phyloP scores from a whole-genome alignment of 306 rosid species.

The Inga oerstediana region DNA sequence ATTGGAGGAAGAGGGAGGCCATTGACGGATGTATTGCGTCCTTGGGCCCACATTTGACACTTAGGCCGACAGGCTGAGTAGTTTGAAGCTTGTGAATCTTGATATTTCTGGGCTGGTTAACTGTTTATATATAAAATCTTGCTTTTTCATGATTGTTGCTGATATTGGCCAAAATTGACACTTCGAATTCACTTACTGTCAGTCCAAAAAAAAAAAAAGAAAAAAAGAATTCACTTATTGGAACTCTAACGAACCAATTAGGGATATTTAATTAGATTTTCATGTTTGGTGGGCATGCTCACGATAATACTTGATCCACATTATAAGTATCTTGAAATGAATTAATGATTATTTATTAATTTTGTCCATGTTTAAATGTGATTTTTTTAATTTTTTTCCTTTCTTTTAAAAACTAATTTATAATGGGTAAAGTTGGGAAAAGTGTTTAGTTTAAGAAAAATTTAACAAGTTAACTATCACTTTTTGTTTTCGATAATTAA shows the following conservation, averaged over 20 bases:
- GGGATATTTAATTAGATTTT: not conserved
- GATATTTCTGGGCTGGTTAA: not conserved
- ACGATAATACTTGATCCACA: too few species aligned
- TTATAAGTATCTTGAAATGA: too few species aligned
- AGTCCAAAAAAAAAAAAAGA: too few species aligned
- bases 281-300: not conserved
- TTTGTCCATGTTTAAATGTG: too few species aligned
- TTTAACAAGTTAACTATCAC: too few species aligned
- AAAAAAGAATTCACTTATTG: not conserved
- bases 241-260: slow-evolving; percentile 21
- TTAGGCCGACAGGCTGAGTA: slow-evolving; percentile 29
- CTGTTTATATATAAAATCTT: not conserved
- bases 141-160: not conserved
- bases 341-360: too few species aligned
- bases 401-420: too few species aligned
- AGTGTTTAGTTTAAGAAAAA: too few species aligned
- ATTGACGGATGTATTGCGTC: slow-evolving; percentile 35
- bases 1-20: slow-evolving; percentile 9
- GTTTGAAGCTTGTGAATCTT: not conserved
- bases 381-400: too few species aligned
- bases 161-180: not conserved
- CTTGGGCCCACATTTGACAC: not conserved
- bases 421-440: too few species aligned
- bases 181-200: not conserved
- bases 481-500: too few species aligned